phyloP scores from a whole-genome alignment of 2,329 filamentous ascomycete genomes.

The Ceratocystis lukuohia region DNA sequence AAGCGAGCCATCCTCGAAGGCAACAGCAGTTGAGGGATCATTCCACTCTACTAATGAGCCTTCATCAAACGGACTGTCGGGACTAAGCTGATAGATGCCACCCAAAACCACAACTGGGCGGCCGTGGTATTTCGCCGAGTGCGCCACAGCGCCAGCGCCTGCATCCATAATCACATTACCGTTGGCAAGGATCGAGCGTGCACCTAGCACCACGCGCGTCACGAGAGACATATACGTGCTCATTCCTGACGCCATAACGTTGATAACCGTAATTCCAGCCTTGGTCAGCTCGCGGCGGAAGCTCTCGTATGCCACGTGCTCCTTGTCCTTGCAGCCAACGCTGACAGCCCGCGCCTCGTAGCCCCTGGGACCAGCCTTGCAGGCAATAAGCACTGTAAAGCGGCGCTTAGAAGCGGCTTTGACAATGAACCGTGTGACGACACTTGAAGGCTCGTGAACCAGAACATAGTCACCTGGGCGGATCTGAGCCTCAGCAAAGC shows the following conservation, averaged over 20 bases:
- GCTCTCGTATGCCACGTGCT: conserved; percentile 31
- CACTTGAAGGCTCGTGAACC: conserved; percentile 72
- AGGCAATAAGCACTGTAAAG: conserved; percentile 79
- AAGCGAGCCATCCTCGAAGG: conserved; percentile 65
- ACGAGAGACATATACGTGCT: conserved; percentile 92
- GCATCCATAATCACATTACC: conserved; percentile 74
- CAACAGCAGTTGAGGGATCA: conserved; percentile 60
- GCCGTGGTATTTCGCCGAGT: conserved; percentile 68
- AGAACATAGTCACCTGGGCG: conserved; percentile 87
- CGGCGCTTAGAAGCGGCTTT: conserved; percentile 78
- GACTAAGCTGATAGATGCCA: conserved; percentile 87
- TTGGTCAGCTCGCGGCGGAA: conserved; percentile 67
- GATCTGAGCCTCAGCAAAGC: conserved; percentile 79
- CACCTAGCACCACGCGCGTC: conserved; percentile 86
- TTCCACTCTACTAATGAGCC: conserved; percentile 78
- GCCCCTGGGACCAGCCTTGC: conserved; percentile 37
- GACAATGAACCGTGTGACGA: conserved; percentile 78
- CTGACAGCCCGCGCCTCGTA: conserved; percentile 26
- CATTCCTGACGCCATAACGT: conserved; percentile 70
- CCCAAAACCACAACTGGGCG: conserved; percentile 79
- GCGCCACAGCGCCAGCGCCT: conserved; percentile 71
- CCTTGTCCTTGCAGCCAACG: conserved; percentile 9
- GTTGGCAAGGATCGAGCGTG: conserved; percentile 76
- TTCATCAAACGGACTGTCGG: conserved; percentile 73
- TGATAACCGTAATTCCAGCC: conserved; percentile 68